Base-by-base conservation (phyloP, 2,329 filamentous ascomycete species). In the Ustulina deusta region DNA sequence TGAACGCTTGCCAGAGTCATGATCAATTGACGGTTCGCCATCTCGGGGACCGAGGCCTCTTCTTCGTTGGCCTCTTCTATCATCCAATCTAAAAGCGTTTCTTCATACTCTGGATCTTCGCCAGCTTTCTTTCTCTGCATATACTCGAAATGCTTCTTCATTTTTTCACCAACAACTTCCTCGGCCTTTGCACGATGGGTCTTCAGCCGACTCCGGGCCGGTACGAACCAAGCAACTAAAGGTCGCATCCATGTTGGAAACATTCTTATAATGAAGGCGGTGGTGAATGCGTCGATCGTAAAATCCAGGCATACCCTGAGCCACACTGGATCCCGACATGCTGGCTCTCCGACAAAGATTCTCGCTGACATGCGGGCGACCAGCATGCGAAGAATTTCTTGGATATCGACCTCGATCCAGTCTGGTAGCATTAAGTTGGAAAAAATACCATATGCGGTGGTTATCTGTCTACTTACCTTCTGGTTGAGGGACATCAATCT, bases 221-320 rank as follows among this genome's bases (percentile, higher is more conserved):
- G 17, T 63, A 78, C 64, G 52, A 80, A 75, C 69, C 86, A 86
- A 87, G 68, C 68, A 5, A 69, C 52, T 6, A 72, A 11, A 15
- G 38, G 44, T 22, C 69, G 64, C 5, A 48, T 55, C 63, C 63
- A 66, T 1, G 66, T 64, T 2, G 71, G 71, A 10, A 72, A 70
- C 65, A 68, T 63, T 13, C 65, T 46, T 22, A 74, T 36, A 1
- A 58, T 55, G 34, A 72, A 70, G 0, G 66, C 66, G 0, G 69
- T 59, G 9, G 29, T 56, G 34, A 72, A 71, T 42, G 61, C 54
- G 25, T 72, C 65, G 9, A 63, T 34, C 0, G 71, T 34, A 22
- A 69, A 72, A 15, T 71, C 58, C 17, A 71, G 63, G 0, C 63
- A 67, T 7, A 71, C n/a, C 0, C 58, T 68, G 0, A 74, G 52